Evolutionary conservation across 371 early-diverging fungal species (phyloP).

Genomic region (Mortierella sp.): DNA sequence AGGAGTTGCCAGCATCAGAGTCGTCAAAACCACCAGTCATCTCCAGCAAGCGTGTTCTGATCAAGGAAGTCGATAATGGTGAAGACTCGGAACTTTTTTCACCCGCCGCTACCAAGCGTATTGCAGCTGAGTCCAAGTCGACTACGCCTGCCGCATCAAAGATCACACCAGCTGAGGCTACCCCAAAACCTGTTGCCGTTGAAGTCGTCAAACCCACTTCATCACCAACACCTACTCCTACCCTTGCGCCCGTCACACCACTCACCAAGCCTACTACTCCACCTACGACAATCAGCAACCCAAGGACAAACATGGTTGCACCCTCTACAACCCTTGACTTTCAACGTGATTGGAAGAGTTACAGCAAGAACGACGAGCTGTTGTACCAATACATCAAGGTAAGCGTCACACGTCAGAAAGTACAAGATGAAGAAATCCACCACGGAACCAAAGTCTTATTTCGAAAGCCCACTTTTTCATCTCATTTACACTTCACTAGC

Average conservation of each 20-base stretch:
- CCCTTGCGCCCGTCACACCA: not conserved
- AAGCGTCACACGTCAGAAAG: not conserved
- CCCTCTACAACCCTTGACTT: conserved; percentile 80
- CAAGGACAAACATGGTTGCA: conserved; percentile 28
- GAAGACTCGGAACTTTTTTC: conserved; percentile 30
- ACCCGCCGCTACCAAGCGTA: not conserved
- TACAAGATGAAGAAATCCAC: not conserved
- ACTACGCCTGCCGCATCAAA: not conserved
- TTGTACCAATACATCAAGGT: conserved; percentile 82
- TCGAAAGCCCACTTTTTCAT: not conserved
- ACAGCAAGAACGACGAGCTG: conserved; percentile 62
- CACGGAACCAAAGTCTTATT: not conserved
- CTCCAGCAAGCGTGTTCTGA: conserved; percentile 47
- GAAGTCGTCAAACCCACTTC: not conserved
- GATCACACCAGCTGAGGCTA: not conserved
- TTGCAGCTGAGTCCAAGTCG: not conserved
- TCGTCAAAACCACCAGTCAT: conserved; percentile 2
- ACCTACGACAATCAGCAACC: not conserved
- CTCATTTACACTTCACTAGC: conserved; percentile 29
- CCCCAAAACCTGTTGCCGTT: not conserved
- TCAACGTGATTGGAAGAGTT: conserved; percentile 83
- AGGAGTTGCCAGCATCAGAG: not conserved
- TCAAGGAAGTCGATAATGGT: conserved; percentile 38
- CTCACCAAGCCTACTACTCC: not conserved
- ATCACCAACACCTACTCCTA: not conserved